Evolutionary conservation across 257 asterid genomes (phyloP).

Genomic region (Petunia secreta): DNA sequence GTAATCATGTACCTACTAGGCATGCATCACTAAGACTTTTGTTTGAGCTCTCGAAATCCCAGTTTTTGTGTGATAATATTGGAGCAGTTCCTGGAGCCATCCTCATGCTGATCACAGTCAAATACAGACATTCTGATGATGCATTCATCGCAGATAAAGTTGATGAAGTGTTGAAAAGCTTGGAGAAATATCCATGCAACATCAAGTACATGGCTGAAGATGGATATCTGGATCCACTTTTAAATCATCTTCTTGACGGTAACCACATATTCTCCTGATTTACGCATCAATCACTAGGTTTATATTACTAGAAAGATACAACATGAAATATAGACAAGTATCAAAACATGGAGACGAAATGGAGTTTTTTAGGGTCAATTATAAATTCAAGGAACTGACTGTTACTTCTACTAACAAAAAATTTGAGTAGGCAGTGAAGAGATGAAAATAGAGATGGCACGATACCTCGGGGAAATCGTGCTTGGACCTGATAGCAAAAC

Average conservation of each 20-base stretch:
- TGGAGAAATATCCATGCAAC: slow-evolving; percentile 62
- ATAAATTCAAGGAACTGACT: background rate
- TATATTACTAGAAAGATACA: background rate
- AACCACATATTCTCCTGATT: background rate
- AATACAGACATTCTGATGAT: slow-evolving; percentile 54
- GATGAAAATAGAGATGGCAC: slow-evolving; percentile 68
- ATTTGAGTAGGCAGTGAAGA: slow-evolving; percentile 62
- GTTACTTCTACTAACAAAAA: background rate
- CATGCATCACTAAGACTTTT: slow-evolving; percentile 59
- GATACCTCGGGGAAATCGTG: slow-evolving; percentile 59
- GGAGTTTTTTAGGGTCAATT: background rate
- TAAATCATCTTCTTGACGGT: slow-evolving; percentile 69
- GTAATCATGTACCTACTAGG: slow-evolving; percentile 60
- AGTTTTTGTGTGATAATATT: slow-evolving; percentile 41
- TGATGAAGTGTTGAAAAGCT: slow-evolving; percentile 58
- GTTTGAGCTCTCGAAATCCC: slow-evolving; percentile 60
- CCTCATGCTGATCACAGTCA: slow-evolving; percentile 68
- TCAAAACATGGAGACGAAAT: background rate
- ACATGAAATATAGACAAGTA: background rate
- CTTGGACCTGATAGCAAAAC: slow-evolving; percentile 58
- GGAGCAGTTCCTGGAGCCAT: slow-evolving; percentile 69
- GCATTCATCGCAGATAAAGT: slow-evolving; percentile 60
- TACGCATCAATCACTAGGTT: background rate
- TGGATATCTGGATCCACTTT: slow-evolving; percentile 75
- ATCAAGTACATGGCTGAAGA: slow-evolving; percentile 87